Conservation (phyloP, 2,329 filamentous ascomycete genomes). For the Amauroascus niger region DNA sequence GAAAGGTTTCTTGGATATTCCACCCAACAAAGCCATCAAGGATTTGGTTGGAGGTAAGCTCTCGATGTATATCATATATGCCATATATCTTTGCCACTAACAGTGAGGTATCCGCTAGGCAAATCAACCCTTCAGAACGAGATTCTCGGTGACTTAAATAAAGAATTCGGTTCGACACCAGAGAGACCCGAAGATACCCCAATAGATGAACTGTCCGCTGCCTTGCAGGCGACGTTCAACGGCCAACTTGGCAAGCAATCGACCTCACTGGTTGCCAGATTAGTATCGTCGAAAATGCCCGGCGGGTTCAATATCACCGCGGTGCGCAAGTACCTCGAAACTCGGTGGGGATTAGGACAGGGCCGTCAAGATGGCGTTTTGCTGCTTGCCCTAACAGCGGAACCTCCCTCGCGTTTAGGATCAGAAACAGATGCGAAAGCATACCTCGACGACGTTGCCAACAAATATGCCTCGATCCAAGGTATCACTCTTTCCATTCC, state of each 20-base stretch:
- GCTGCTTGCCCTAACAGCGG: slow-evolving; percentile 81
- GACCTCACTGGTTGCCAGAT: slow-evolving; percentile 77
- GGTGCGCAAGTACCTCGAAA: slow-evolving; percentile 89
- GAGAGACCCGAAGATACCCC: slow-evolving; percentile 98
- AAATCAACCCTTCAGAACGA: slow-evolving; percentile 99
- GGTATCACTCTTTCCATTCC: slow-evolving; percentile 76
- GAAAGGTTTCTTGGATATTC: slow-evolving; percentile 80
- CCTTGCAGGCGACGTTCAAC: slow-evolving; percentile 98
- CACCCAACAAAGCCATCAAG: slow-evolving; percentile 93
- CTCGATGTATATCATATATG: background rate
- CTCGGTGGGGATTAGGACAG: slow-evolving; percentile 75
- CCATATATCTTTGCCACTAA: slow-evolving; percentile 11
- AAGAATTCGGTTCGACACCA: slow-evolving; percentile 95
- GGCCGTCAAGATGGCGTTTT: slow-evolving; percentile 88
- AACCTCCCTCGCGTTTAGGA: slow-evolving; percentile 77
- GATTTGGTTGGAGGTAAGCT: slow-evolving; percentile 86
- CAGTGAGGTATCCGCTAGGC: slow-evolving; percentile 44
- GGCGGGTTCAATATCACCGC: slow-evolving; percentile 98
- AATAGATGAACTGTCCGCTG: slow-evolving; percentile 83
- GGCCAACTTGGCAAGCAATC: slow-evolving; percentile 97
- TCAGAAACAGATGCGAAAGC: slow-evolving; percentile 86
- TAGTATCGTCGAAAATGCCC: slow-evolving; percentile 99
- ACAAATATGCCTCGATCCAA: slow-evolving; percentile 77
- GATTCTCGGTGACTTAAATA: slow-evolving; percentile 92
- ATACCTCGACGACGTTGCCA: slow-evolving; percentile 76